A percentile compares a stretch with the other conserved stretches of the same genome.
Conservation (phyloP, 2,329 filamentous ascomycete genomes). For the Polytolypa hystricis region DNA sequence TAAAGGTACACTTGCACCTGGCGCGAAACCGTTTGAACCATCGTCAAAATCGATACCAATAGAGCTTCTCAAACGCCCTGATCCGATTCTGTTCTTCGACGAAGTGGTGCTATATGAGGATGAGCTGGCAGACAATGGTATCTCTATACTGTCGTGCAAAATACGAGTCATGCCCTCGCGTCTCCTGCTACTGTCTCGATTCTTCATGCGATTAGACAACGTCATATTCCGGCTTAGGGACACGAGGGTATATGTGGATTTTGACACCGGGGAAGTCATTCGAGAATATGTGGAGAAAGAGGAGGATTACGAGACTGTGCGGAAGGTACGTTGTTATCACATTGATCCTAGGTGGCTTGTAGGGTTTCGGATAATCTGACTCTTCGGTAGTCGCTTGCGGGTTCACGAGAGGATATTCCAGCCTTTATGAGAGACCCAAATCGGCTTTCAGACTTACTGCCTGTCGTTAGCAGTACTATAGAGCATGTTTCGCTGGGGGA, state of each 20-base stretch:
- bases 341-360: slow-evolving; percentile 1
- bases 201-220: slow-evolving; percentile 89
- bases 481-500: slow-evolving; percentile 34
- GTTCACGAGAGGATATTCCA: slow-evolving; percentile 59
- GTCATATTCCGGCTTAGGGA: slow-evolving; percentile 81
- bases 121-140: slow-evolving; percentile 94
- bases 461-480: slow-evolving; percentile 55
- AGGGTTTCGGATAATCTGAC: slow-evolving; percentile 7
- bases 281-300: slow-evolving; percentile 87
- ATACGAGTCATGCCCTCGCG: slow-evolving; percentile 83
- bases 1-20: slow-evolving; percentile 48
- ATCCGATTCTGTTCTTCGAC: slow-evolving; percentile 94
- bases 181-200: slow-evolving; percentile 70
- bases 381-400: slow-evolving; percentile 36
- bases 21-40: slow-evolving; percentile 29
- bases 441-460: slow-evolving; percentile 56
- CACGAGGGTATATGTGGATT: slow-evolving; percentile 86
- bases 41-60: slow-evolving; percentile 59
- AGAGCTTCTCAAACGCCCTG: slow-evolving; percentile 73
- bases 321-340: slow-evolving; percentile 44
- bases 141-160: slow-evolving; percentile 82
- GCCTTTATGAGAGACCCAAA: slow-evolving; percentile 72
- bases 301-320: slow-evolving; percentile 64
- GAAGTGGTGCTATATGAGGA: slow-evolving; percentile 95
- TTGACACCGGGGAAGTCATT: slow-evolving; percentile 64